Percentiles rank a stretch among this genome's conserved stretches.
These are phyloP conservation scores for Mallotus japonicus DNA, from an alignment of 441 rosid species.

Conservation along the genomic window DNA sequence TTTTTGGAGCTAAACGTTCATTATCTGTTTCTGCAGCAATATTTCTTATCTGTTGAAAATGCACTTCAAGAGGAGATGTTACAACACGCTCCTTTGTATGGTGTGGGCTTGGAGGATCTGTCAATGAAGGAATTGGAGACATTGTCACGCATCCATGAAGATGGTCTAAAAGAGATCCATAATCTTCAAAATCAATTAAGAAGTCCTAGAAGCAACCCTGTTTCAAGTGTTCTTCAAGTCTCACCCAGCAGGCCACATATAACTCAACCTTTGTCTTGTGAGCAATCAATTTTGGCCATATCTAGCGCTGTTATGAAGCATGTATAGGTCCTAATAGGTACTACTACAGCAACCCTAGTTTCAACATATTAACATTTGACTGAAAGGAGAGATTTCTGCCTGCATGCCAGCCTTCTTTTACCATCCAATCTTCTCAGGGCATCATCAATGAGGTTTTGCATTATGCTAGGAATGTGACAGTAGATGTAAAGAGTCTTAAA, in stretches of 20 bases:
- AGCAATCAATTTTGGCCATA: not conserved
- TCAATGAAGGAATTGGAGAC: slow-evolving; percentile 71
- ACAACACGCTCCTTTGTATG: slow-evolving; percentile 75
- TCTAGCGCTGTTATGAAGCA: not conserved
- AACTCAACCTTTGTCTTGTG: not conserved
- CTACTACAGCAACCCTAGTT: not conserved
- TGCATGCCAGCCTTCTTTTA: no score
- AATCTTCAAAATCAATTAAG: slow-evolving; percentile 56
- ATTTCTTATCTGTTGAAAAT: slow-evolving; percentile 54
- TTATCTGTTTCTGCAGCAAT: slow-evolving; percentile 47
- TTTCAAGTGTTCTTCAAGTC: not conserved
- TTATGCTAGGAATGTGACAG: not conserved
- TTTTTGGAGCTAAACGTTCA: not conserved
- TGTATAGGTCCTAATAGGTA: not conserved
- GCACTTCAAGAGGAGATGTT: slow-evolving; percentile 70
- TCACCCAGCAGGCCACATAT: not conserved
- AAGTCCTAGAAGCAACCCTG: slow-evolving; percentile 49
- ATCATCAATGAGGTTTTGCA: not conserved
- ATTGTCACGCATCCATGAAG: slow-evolving; percentile 65
- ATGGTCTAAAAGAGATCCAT: slow-evolving; percentile 67
- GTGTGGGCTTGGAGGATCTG: slow-evolving; percentile 65
- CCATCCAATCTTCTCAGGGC: not conserved
- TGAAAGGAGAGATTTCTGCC: not conserved
- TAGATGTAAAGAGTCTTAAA: not conserved
- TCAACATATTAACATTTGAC: not conserved